phyloP scores from a whole-genome alignment of 192 early-diverging fungal species.

The Fimicolochytrium jonesii region DNA sequence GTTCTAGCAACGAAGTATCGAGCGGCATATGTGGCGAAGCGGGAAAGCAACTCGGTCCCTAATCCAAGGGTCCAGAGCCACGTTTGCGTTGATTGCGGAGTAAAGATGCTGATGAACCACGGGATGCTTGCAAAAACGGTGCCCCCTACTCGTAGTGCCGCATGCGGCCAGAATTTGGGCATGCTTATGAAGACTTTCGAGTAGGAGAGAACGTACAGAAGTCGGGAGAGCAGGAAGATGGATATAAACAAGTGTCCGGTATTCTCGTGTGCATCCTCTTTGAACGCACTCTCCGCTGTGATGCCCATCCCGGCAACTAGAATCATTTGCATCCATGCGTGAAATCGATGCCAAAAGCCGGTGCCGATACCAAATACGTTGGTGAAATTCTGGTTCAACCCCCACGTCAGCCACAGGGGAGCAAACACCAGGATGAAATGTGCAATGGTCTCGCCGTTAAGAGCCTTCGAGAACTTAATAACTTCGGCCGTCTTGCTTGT shows the following conservation, averaged over 20 bases:
- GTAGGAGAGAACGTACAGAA: conserved; percentile 3
- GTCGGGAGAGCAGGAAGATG: neutral
- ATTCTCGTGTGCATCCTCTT: neutral
- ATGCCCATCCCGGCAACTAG: neutral
- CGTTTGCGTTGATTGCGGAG: too few species aligned
- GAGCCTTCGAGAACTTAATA: too few species aligned
- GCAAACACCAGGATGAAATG: too few species aligned
- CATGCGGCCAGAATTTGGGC: neutral
- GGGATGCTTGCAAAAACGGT: neutral
- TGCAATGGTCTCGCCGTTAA: too few species aligned
- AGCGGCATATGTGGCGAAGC: too few species aligned
- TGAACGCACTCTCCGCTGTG: neutral
- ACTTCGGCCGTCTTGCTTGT: too few species aligned
- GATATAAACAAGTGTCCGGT: neutral
- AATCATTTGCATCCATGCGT: conserved; percentile 16
- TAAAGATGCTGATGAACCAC: neutral
- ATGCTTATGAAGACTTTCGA: neutral
- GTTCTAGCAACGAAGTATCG: too few species aligned
- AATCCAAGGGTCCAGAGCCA: too few species aligned
- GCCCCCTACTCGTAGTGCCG: neutral
- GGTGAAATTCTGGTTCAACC: too few species aligned
- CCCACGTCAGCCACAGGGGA: too few species aligned
- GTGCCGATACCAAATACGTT: neutral
- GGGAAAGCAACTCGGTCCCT: too few species aligned
- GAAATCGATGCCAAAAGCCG: conserved; percentile 37